These are phyloP conservation scores for Areca catechu DNA, from an alignment of 176 grass and related monocot genomes.

Conservation along the genomic window DNA sequence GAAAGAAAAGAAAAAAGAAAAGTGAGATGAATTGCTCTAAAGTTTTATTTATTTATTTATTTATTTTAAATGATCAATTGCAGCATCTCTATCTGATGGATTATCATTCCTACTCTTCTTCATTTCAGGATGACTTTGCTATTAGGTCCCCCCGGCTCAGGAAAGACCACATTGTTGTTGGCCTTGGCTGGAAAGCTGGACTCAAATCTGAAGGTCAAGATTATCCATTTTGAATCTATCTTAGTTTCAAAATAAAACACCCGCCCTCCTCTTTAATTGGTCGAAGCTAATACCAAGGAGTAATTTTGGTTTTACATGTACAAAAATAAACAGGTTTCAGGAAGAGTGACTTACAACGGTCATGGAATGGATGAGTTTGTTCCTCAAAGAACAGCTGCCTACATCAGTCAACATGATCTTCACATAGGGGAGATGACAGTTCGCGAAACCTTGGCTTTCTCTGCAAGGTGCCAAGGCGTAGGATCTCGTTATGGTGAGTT, in stretches of 20 bases:
- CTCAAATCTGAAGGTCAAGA: constrained; percentile 38
- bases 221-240: background rate
- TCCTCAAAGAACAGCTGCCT: constrained; percentile 53
- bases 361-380: constrained; percentile 69
- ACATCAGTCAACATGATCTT: constrained; percentile 67
- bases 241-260: too few relatives aligned
- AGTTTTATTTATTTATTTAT: too few relatives aligned
- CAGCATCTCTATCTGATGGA: too few relatives aligned
- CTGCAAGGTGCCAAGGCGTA: constrained; percentile 55
- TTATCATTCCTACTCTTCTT: too few relatives aligned
- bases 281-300: background rate
- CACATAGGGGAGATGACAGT: constrained; percentile 81
- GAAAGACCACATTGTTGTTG: constrained; percentile 51
- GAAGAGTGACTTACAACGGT: constrained; percentile 61
- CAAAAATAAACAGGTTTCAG: constrained; percentile 32
- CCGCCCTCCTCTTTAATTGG: too few relatives aligned
- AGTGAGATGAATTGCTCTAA: too few relatives aligned
- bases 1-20: too few relatives aligned
- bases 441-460: constrained; percentile 63
- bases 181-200: constrained; percentile 49
- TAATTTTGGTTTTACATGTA: background rate
- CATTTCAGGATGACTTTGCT: constrained; percentile 50
- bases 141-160: constrained; percentile 48
- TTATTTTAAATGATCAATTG: too few relatives aligned
- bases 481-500: constrained; percentile 60